phyloP scores from a whole-genome alignment of 176 grass and related monocot species.

The Paspalum vaginatum region DNA sequence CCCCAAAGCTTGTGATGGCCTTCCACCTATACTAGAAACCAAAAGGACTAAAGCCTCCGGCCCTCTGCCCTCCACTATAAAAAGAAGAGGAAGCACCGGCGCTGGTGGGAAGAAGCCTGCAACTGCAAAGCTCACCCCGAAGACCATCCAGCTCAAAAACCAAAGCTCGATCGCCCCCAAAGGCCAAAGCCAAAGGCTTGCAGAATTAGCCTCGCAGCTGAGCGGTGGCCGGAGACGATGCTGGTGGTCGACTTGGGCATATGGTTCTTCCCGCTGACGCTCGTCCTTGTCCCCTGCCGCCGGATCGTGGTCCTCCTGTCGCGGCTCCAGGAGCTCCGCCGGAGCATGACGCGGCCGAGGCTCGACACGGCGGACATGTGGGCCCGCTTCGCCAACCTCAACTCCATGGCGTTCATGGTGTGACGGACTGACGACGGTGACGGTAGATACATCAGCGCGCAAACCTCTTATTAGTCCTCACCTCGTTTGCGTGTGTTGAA shows the following conservation, averaged over 20 bases:
- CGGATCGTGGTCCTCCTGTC: conserved; percentile 64
- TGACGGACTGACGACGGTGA: conserved; percentile 32
- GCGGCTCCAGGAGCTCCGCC: conserved; percentile 57
- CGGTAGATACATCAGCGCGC: background rate
- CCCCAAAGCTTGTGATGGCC: background rate
- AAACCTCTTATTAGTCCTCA: background rate
- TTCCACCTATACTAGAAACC: background rate
- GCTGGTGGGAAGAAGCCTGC: background rate
- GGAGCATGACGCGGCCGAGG: conserved; percentile 40
- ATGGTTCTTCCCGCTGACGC: conserved; percentile 76
- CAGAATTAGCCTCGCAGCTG: background rate
- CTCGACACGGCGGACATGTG: conserved; percentile 48
- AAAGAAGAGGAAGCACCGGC: background rate
- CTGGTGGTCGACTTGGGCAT: conserved; percentile 64
- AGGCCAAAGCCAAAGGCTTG: background rate
- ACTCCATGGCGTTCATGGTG: conserved; percentile 72
- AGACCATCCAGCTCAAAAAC: background rate
- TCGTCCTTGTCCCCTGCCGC: conserved; percentile 71
- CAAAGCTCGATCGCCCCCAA: background rate
- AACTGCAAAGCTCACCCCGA: conserved; percentile 28
- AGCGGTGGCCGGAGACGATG: conserved; percentile 34
- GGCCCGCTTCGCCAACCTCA: conserved; percentile 60
- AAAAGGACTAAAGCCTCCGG: background rate
- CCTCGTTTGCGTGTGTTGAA: background rate
- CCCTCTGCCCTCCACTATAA: conserved; percentile 13